Evolutionary conservation across 164 flowering plant species (phyloP), one percentile per base, ranked within the genome.

Genomic region (Umbellularia californica): DNA sequence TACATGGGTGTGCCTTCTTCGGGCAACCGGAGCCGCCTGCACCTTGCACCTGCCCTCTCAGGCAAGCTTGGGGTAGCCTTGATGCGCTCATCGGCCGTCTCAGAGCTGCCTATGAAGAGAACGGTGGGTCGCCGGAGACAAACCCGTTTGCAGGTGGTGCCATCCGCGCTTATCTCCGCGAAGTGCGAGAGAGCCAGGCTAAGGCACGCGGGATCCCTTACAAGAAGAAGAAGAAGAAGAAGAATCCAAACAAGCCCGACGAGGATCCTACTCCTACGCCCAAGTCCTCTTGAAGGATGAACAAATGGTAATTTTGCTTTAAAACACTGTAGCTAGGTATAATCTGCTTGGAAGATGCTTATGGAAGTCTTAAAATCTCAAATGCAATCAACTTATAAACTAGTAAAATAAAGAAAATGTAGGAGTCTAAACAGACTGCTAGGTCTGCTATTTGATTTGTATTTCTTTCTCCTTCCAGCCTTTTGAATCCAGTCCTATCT

Each of bases 21-120:
- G 91, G 91, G 52, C 91, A 88, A 67, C 84, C 86, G 6, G 91
- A 88, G 72, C 91, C 89, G 2, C 85, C 89, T 0, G 87, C 87
- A 1, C 91, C 88, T 2, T 88, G 91, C 70, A 80, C 83, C 27
- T 88, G 91, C 66, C 89, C 91, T 0, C 82, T 86, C 3, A 85
- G 77, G 50, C 90, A 87, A 75, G 90, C 90, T n/a, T 87, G 90
- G 90, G 90, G 90, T 5, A 87, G 90, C 80, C 83, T 87, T 1
- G 90, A 87, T 51, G 88, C 90, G 0, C 88, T 87, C 73, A 83
- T 87, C 79, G 90, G 90, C 23, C 81, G 90, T 1, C 90, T 87
- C n/a, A 58, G 90, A 23, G 90, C 90, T 22, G 90, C 90, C 2
- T 87, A 82, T 25, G 90, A 87, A 75, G 90, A 87, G 69, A 84